Percentiles rank a stretch among this genome's conserved stretches.
These are phyloP conservation scores for Sclerotinia trifoliorum DNA, from an alignment of 2,329 filamentous ascomycete genomes.

Conservation along the genomic window DNA sequence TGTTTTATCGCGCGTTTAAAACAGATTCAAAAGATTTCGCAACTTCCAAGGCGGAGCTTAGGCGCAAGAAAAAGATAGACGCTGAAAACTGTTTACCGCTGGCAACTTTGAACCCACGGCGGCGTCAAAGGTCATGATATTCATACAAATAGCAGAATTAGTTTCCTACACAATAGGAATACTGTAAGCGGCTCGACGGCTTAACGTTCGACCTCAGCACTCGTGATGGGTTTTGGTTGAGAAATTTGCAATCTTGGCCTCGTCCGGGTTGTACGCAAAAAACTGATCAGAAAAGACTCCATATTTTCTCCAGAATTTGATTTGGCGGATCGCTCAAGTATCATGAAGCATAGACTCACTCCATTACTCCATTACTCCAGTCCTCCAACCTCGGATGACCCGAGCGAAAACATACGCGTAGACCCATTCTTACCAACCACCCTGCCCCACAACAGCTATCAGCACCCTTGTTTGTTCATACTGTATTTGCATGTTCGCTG, in stretches of 20 bases:
- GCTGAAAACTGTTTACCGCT: neutral
- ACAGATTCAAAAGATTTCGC: neutral
- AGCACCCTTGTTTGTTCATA: neutral
- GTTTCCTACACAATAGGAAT: neutral
- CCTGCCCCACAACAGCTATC: constrained; percentile 1
- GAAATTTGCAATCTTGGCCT: neutral
- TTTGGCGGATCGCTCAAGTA: neutral
- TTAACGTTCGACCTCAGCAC: neutral
- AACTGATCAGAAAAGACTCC: neutral
- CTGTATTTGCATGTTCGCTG: neutral
- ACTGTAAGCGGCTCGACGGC: too few relatives aligned
- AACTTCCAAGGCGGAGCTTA: neutral
- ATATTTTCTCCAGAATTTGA: constrained; percentile 3
- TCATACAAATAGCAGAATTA: neutral
- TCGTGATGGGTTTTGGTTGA: neutral
- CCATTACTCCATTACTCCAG: neutral
- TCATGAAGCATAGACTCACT: neutral
- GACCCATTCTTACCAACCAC: constrained; percentile 16
- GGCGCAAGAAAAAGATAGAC: neutral
- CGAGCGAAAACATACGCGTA: neutral
- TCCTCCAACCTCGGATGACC: neutral
- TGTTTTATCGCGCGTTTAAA: neutral
- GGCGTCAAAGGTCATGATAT: neutral
- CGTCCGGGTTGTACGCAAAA: neutral
- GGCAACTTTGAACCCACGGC: neutral